Evolutionary conservation across 2,329 filamentous ascomycete genomes (phyloP), one percentile per base, ranked within the genome.

Genomic region (Botrytis porri): DNA sequence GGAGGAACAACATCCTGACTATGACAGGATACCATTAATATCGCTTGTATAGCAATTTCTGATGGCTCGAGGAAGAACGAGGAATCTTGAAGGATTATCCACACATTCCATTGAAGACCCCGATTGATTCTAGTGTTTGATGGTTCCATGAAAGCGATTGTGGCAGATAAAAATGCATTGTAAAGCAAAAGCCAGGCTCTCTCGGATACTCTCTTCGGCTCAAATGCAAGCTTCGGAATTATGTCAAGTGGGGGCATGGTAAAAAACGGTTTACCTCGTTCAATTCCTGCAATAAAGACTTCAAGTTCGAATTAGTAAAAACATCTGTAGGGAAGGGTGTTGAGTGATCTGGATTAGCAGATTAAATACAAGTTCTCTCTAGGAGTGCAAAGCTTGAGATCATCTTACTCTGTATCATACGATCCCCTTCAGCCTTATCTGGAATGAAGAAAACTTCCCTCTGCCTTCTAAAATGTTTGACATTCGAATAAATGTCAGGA

Each of bases 71-170:
- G 74, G 59, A 75, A 73, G 39, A 76, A 72, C 7, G 60, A 74
- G 3, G 74, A 73, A 62, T 76, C 75, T 32, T 76, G 72, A 29
- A 76, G 29, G 5, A 73, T 39, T 37, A 74, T 54, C 75, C 74
- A 76, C 5, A 63, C 74, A 59, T 76, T 76, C 75, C 75, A 75
- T 63, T 74, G 69, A 5, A 76, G 60, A 20, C 73, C 72, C 20
- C 70, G 69, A 60, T 57, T 62, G n/a, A 75, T 51, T 22, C 67
- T 59, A 18, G 60, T 51, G 41, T 74, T 60, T 32, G 54, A 57
- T 18, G 71, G 69, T 12, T 74, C 54, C 45, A 69, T 69, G 25
- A 69, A 48, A 39, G 75, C 51, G 32, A 69, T 60, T 45, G 69
- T 45, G 18, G 71, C 65, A 5, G 74, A 75, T 29, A 75, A 32